Percentiles rank a stretch among this genome's conserved stretches.
phyloP scores from a whole-genome alignment of 2,329 filamentous ascomycete species.

The Colletotrichum gigasporum region DNA sequence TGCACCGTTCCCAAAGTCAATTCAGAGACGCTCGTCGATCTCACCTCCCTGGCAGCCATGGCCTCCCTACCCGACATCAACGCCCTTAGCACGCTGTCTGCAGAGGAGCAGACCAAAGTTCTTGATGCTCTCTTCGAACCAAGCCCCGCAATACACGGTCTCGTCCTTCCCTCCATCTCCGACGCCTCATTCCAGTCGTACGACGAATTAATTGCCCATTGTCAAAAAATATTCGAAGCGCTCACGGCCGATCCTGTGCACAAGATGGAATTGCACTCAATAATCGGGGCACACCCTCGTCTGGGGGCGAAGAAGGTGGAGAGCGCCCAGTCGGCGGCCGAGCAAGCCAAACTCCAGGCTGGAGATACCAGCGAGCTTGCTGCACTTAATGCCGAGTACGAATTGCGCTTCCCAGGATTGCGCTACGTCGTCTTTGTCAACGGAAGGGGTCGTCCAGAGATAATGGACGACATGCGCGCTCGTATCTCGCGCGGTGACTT shows the following conservation, averaged over 20 bases:
- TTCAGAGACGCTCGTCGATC: not conserved
- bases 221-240: constrained; percentile 70
- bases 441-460: constrained; percentile 74
- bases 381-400: constrained; percentile 79
- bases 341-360: constrained; percentile 79
- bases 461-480: constrained; percentile 83
- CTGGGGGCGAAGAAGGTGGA: constrained; percentile 84
- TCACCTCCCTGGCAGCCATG: not conserved
- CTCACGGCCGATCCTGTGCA: constrained; percentile 61
- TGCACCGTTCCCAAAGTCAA: not conserved
- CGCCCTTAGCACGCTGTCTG: constrained; percentile 64
- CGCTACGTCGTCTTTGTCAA: constrained; percentile 95
- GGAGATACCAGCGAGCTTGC: constrained; percentile 68
- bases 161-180: constrained; percentile 75
- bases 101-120: constrained; percentile 62
- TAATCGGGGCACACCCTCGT: constrained; percentile 84
- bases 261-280: constrained; percentile 69
- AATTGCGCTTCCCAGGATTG: constrained; percentile 81
- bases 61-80: constrained; percentile 65
- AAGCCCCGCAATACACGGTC: constrained; percentile 75
- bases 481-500: constrained; percentile 77
- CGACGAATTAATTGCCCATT: constrained; percentile 71
- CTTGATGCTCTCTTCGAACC: constrained; percentile 90
- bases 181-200: constrained; percentile 71
- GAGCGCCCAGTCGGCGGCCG: constrained; percentile 81